Conservation (phyloP, 78 protist genomes). For the Dictyostelium intermedium region DNA sequence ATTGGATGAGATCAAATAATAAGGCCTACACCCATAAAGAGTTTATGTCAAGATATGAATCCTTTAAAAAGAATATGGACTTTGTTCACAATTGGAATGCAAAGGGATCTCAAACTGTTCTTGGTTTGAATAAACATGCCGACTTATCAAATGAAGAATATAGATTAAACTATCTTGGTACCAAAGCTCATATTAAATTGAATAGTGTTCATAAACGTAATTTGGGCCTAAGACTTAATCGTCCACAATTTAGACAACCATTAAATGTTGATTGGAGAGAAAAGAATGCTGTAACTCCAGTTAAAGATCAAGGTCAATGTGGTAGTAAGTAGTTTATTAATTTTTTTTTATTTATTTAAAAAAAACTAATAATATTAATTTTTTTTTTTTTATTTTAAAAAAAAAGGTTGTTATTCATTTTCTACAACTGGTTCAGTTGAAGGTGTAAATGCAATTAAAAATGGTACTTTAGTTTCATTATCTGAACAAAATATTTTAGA, state of each 20-base stretch:
- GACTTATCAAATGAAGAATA: slow-evolving; percentile 52
- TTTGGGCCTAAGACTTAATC: background rate
- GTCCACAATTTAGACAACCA: background rate
- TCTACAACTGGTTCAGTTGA: slow-evolving; percentile 30
- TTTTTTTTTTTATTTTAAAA: background rate
- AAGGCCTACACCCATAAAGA: background rate
- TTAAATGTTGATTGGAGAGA: slow-evolving; percentile 62
- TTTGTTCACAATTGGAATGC: slow-evolving; percentile 26
- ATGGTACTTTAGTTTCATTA: slow-evolving; percentile 47
- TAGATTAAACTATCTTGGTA: slow-evolving; percentile 3
- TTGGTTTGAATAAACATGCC: slow-evolving; percentile 23
- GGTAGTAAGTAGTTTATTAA: slow-evolving; percentile 18
- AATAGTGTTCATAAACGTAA: background rate
- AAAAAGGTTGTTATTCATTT: slow-evolving; percentile 11
- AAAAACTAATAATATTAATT: background rate
- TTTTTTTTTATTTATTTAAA: background rate
- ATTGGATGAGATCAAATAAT: background rate
- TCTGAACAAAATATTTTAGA: slow-evolving; percentile 88
- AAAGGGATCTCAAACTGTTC: background rate
- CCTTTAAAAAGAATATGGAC: slow-evolving; percentile 47
- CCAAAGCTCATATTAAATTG: background rate
- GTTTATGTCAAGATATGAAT: background rate
- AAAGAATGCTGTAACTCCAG: slow-evolving; percentile 26
- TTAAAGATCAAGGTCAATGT: slow-evolving; percentile 52
- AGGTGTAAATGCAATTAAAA: slow-evolving; percentile 28